phyloP scores from a whole-genome alignment of 768 basidiomycete genomes.

The Cystobasidium onofrii region DNA sequence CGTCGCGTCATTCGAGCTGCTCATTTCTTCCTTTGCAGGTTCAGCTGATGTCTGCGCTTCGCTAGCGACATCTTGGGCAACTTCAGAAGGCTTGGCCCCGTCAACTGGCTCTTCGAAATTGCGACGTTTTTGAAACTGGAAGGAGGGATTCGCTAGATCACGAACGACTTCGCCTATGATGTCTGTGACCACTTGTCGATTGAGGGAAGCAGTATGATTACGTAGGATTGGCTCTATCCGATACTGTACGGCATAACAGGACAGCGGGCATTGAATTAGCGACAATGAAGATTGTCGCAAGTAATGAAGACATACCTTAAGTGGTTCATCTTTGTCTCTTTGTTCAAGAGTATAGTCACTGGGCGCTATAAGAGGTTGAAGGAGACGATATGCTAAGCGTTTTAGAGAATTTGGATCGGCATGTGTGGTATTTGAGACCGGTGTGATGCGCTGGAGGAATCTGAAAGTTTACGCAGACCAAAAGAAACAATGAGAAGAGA shows the following conservation, averaged over 20 bases:
- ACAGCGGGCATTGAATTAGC: too few relatives aligned
- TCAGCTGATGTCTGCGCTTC: not conserved
- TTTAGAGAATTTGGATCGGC: constrained; percentile 6
- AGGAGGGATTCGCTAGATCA: constrained; percentile 16
- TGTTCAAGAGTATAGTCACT: constrained; percentile 11
- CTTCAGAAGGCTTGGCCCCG: not conserved
- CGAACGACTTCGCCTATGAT: constrained; percentile 18
- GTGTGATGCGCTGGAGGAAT: constrained; percentile 20
- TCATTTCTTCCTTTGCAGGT: constrained; percentile 1
- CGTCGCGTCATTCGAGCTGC: too few relatives aligned
- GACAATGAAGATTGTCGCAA: too few relatives aligned
- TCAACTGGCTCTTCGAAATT: not conserved
- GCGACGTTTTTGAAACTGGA: not conserved
- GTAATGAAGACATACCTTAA: constrained; percentile 24
- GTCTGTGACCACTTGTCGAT: constrained; percentile 1
- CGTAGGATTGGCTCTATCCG: constrained; percentile 20
- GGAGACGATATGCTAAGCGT: constrained; percentile 11
- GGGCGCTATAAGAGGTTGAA: constrained; percentile 16
- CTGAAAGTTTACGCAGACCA: too few relatives aligned
- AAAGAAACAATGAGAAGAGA: too few relatives aligned
- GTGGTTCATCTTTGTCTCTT: constrained; percentile 2
- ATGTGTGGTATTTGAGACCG: constrained; percentile 21
- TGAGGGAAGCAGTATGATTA: constrained; percentile 9
- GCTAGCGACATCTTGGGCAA: not conserved
- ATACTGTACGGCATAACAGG: not conserved